Base-by-base conservation (phyloP, 805 yeast species). In the Candida xiaguanensis region DNA sequence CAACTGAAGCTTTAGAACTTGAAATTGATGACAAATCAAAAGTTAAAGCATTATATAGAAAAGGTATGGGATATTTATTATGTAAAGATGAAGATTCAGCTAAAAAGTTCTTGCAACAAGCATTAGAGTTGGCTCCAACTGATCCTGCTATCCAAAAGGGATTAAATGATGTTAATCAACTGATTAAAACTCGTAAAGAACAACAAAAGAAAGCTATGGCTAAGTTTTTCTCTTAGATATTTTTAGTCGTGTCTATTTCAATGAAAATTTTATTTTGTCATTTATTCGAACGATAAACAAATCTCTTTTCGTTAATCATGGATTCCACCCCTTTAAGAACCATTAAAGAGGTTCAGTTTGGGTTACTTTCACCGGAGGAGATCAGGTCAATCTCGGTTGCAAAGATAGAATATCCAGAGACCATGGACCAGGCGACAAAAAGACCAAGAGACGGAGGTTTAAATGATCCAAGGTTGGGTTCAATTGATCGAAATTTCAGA, bases 311-410 rank as follows among this genome's bases (percentile, higher is more conserved):
- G 27, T 36, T 29, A 6, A 18, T 25, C 19, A 36, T 28, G 32
- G 29, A 36, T 36, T 36, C 34, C 2, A 30, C 99, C 45, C 99
- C 99, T 40, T 79, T 93, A 65, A 88, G 98, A 65, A 82, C 96
- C 38, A 90, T 93, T 47, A 91, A 90, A 69, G 99, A 93, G 76
- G 97, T 90, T 59, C 99, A 93, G 73, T 95, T 93, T 73, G 99
- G 99, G 47, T 80, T 93, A 55, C 79, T 93, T 47, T 89, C 98
- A 22, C 99, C 99, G 19, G 99, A 93, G 70, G 99, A 93, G 73
- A 62, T 63, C 26, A 85, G 96, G 65, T 97, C 98, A 36, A 90
- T 93, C 50, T 87, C 96, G 46, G 99, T 95, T 44, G 98, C 97
- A 31, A 93, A 93, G 60, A 88, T 93, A 56, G 97, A 91, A 65